Conservation (phyloP, 192 early-diverging fungal species). For the Coemansia sp. region DNA sequence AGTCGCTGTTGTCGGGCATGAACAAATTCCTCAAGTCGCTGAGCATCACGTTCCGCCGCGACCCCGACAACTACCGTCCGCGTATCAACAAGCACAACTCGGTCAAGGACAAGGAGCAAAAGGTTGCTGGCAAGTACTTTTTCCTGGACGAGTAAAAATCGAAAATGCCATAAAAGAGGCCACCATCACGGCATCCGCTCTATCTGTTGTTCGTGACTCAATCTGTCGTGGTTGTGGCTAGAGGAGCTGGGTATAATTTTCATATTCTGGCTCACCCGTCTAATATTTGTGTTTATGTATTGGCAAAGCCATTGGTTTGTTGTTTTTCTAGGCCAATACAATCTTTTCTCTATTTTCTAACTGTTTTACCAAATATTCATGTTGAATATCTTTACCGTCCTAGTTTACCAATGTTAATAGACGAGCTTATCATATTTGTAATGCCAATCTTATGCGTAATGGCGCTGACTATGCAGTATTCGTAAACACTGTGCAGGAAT, state of each 20-base stretch:
- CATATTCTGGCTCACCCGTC: background rate
- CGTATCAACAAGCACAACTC: slow-evolving; percentile 97
- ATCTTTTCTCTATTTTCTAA: background rate
- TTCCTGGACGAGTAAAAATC: slow-evolving; percentile 58
- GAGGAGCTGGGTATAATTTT: no score
- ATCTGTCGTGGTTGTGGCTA: no score
- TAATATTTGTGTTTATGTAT: background rate
- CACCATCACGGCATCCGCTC: no score
- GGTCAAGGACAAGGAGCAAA: slow-evolving; percentile 94
- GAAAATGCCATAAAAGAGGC: no score
- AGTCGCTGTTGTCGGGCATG: slow-evolving; percentile 90
- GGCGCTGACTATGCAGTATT: slow-evolving; percentile 96
- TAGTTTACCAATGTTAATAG: no score
- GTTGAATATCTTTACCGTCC: no score
- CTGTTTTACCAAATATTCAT: no score
- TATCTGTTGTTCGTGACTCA: no score
- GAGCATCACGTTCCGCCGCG: slow-evolving; percentile 95
- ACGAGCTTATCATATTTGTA: slow-evolving; percentile 83
- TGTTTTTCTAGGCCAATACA: background rate
- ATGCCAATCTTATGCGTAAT: slow-evolving; percentile 98
- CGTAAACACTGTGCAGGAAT: slow-evolving; percentile 97
- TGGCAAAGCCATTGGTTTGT: background rate
- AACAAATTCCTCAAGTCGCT: slow-evolving; percentile 92
- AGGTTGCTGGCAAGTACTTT: slow-evolving; percentile 66
- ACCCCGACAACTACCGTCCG: slow-evolving; percentile 95